Evolutionary conservation across 495 filamentous ascomycete genomes (phyloP).

Genomic region (Talaromyces stipitatus): DNA sequence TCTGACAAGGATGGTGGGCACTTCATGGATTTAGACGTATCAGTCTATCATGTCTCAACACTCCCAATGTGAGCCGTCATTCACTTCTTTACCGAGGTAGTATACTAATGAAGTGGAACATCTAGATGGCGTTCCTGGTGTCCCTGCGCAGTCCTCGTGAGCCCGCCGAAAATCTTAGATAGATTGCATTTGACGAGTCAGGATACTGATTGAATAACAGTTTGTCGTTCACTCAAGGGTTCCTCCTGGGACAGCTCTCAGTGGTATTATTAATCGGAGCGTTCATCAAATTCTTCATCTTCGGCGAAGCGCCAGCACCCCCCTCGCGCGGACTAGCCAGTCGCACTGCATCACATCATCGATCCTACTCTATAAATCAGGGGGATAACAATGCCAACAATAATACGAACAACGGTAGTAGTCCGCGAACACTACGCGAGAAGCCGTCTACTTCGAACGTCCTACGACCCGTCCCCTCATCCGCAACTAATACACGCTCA

Average conservation of each 20-base stretch:
- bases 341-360: conserved; percentile 52
- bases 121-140: conserved; percentile 9
- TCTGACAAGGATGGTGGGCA: conserved; percentile 4
- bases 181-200: not conserved
- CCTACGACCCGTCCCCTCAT: conserved; percentile 50
- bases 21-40: not conserved
- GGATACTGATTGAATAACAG: conserved; percentile 26
- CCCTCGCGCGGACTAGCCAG: conserved; percentile 71
- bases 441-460: conserved; percentile 71
- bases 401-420: conserved; percentile 22
- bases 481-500: conserved; percentile 69
- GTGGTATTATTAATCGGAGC: conserved; percentile 81
- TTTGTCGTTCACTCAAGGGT: conserved; percentile 85
- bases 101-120: not conserved
- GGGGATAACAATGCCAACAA: not conserved
- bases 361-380: conserved; percentile 51
- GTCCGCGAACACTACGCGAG: conserved; percentile 48
- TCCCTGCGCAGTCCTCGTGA: conserved; percentile 43
- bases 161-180: conserved; percentile 8
- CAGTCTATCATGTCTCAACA: conserved; percentile 9
- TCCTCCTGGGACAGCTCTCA: conserved; percentile 87
- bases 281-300: conserved; percentile 99
- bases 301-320: conserved; percentile 81
- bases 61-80: conserved; percentile 1
- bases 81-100: not conserved